phyloP scores from a whole-genome alignment of 176 grass and related monocot genomes.

The Sorghum bicolor region Sorghum_bicolor_NCBIv3 NC_012879.2:1263501-1264000 shows the following conservation, averaged over 20 bases:
- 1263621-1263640: neutral
- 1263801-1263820: neutral
- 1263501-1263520: neutral
- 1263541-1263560: neutral
- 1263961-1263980: slow-evolving; percentile 39
- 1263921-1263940: slow-evolving; percentile 62
- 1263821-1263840: slow-evolving; percentile 62
- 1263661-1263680: slow-evolving; percentile 76
- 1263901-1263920: slow-evolving; percentile 56
- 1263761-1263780: neutral
- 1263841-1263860: slow-evolving; percentile 66
- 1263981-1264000: neutral
- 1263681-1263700: neutral
- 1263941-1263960: slow-evolving; percentile 52
- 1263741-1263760: neutral
- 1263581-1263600: neutral
- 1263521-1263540: neutral
- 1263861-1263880: slow-evolving; percentile 69
- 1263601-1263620: slow-evolving; percentile 50
- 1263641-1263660: slow-evolving; percentile 73
- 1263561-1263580: slow-evolving; percentile 21
- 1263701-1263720: neutral
- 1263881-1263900: slow-evolving; percentile 55
- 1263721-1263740: slow-evolving; percentile 14
- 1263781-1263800: slow-evolving; percentile 16